Evolutionary conservation across 2,329 filamentous ascomycete species (phyloP).

Genomic region (Sporothrix inflata): DNA sequence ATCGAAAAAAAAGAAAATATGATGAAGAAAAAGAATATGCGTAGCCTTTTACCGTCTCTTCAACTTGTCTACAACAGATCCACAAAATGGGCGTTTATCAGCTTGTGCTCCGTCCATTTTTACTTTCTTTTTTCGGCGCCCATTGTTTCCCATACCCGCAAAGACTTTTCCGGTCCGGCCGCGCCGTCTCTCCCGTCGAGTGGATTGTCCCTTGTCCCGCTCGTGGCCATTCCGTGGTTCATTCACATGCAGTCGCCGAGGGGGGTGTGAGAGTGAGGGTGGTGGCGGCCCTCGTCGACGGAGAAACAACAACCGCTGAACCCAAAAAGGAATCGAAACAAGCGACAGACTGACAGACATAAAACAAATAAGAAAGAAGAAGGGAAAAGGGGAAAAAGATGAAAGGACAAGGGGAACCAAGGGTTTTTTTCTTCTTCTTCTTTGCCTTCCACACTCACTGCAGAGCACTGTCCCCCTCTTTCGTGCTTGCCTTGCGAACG

Average conservation of each 20-base stretch:
- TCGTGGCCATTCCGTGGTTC: neutral
- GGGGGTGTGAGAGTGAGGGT: no score
- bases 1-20: neutral
- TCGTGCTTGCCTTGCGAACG: neutral
- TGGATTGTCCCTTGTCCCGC: neutral
- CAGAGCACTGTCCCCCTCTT: constrained; percentile 6
- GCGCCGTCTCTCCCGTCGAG: neutral
- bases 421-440: neutral
- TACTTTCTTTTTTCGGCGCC: neutral
- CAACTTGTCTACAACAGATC: neutral
- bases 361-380: neutral
- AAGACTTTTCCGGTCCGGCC: constrained; percentile 1
- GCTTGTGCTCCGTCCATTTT: neutral
- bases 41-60: neutral
- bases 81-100: neutral
- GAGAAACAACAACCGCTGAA: neutral
- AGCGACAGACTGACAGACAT: neutral
- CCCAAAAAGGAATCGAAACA: neutral
- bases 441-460: neutral
- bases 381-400: no score
- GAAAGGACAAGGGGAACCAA: neutral
- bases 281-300: neutral
- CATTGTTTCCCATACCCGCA: neutral
- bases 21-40: neutral
- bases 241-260: neutral